phyloP scores from a whole-genome alignment of 2,329 filamentous ascomycete species.

The Leptographium flavum region DNA sequence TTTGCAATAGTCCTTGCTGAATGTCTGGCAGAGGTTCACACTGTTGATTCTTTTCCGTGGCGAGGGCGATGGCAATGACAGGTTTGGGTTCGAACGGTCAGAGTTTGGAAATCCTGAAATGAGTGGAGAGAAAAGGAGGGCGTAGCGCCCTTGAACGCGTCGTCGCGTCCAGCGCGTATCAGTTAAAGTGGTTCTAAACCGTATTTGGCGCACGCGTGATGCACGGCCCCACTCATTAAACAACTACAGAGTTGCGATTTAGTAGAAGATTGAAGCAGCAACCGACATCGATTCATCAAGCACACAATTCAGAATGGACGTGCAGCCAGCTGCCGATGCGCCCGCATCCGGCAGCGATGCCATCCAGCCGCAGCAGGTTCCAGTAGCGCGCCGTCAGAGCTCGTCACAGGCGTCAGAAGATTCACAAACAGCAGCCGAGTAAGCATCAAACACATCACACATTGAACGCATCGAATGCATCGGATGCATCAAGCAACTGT shows the following conservation, averaged over 20 bases:
- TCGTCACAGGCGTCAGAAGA: slow-evolving; percentile 47
- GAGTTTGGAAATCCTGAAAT: neutral
- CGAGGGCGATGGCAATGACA: too few species aligned
- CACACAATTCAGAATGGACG: slow-evolving; percentile 7
- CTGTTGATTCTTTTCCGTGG: too few species aligned
- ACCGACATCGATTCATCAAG: too few species aligned
- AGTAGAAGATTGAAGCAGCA: neutral
- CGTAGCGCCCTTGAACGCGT: neutral
- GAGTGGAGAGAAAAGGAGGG: slow-evolving; percentile 1
- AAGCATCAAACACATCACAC: slow-evolving; percentile 13
- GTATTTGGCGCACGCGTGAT: slow-evolving; percentile 13
- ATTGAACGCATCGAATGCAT: too few species aligned
- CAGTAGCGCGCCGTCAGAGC: slow-evolving; percentile 36
- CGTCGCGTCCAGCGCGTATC: slow-evolving; percentile 11
- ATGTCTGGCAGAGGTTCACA: too few species aligned
- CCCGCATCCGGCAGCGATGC: slow-evolving; percentile 27
- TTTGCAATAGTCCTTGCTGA: neutral
- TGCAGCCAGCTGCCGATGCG: slow-evolving; percentile 5
- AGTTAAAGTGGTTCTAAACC: slow-evolving; percentile 28
- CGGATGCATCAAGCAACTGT: too few species aligned
- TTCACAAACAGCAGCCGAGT: slow-evolving; percentile 64
- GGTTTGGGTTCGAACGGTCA: too few species aligned
- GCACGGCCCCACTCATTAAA: slow-evolving; percentile 1
- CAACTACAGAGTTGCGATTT: neutral
- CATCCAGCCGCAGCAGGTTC: slow-evolving; percentile 21